Evolutionary conservation across 2,329 filamentous ascomycete genomes (phyloP).

Genomic region (Pleoardoris graminearum): DNA sequence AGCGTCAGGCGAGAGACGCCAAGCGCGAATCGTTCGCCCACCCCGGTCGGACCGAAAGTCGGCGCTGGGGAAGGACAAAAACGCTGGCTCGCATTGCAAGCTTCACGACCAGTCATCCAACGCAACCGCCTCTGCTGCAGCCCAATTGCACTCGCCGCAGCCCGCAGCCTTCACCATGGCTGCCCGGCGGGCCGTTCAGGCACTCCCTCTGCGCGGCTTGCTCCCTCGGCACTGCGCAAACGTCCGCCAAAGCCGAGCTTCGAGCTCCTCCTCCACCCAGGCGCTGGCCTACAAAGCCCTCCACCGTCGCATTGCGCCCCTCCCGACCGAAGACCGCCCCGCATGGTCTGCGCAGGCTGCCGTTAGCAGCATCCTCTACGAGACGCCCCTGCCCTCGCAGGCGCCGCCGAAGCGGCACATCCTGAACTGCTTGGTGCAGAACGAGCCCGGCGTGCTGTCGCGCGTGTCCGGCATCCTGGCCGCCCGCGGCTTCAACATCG

Average conservation of each 20-base stretch:
- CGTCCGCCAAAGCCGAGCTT: slow-evolving; percentile 40
- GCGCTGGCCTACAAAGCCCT: slow-evolving; percentile 97
- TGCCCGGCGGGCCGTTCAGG: slow-evolving; percentile 45
- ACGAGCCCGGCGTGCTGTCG: slow-evolving; percentile 95
- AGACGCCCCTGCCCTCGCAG: slow-evolving; percentile 83
- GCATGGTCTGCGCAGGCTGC: slow-evolving; percentile 90
- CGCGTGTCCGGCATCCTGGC: slow-evolving; percentile 95
- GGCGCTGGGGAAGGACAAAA: neutral
- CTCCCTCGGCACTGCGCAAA: slow-evolving; percentile 33
- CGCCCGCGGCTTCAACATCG: slow-evolving; percentile 97
- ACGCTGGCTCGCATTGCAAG: neutral
- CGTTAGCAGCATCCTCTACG: slow-evolving; percentile 98
- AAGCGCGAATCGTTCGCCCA: neutral
- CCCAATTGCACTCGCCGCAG: slow-evolving; percentile 26
- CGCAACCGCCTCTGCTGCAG: neutral
- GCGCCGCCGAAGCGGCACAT: slow-evolving; percentile 91
- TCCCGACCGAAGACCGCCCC: slow-evolving; percentile 74
- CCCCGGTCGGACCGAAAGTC: neutral
- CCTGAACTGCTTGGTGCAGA: slow-evolving; percentile 97
- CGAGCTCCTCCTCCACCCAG: slow-evolving; percentile 73
- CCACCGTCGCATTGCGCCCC: slow-evolving; percentile 84
- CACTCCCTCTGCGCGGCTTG: slow-evolving; percentile 43
- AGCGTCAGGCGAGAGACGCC: neutral
- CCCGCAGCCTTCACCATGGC: slow-evolving; percentile 43
- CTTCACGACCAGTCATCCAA: neutral